These are phyloP conservation scores for Aspergillus bertholletiae DNA, from an alignment of 495 filamentous ascomycete genomes.

Conservation along the genomic window DNA sequence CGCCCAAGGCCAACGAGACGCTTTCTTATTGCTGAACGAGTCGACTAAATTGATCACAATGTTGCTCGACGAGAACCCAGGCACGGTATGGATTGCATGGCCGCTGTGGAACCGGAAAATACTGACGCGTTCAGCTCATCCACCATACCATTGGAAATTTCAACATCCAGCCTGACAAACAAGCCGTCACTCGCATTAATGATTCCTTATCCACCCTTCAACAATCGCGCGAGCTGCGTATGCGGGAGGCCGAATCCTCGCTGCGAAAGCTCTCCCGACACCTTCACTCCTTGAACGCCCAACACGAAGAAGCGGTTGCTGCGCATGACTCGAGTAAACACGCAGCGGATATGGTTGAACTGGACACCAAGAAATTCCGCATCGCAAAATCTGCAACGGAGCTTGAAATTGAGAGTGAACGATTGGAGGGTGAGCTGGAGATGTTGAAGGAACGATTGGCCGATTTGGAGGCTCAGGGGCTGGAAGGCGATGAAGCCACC, in stretches of 20 bases:
- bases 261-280: constrained; percentile 73
- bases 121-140: constrained; percentile 62
- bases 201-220: constrained; percentile 76
- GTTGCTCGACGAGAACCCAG: constrained; percentile 96
- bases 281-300: constrained; percentile 60
- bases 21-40: constrained; percentile 1
- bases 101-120: not conserved
- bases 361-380: constrained; percentile 93
- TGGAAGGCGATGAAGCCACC: constrained; percentile 55
- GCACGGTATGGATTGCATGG: constrained; percentile 53
- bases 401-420: constrained; percentile 86
- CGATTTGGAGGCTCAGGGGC: constrained; percentile 78
- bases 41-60: constrained; percentile 53
- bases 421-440: constrained; percentile 76
- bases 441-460: constrained; percentile 71
- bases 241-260: constrained; percentile 65
- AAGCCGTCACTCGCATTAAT: constrained; percentile 80
- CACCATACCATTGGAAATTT: constrained; percentile 88
- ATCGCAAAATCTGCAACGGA: constrained; percentile 85
- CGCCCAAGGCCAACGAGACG: no score
- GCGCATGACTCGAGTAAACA: constrained; percentile 72
- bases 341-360: constrained; percentile 73
- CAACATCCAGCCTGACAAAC: constrained; percentile 84
- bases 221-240: constrained; percentile 71
- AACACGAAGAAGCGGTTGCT: constrained; percentile 67